Percentiles rank a stretch among this genome's conserved stretches.
phyloP scores from a whole-genome alignment of 2,329 filamentous ascomycete species.

The Sclerotiophoma versabilis region DNA sequence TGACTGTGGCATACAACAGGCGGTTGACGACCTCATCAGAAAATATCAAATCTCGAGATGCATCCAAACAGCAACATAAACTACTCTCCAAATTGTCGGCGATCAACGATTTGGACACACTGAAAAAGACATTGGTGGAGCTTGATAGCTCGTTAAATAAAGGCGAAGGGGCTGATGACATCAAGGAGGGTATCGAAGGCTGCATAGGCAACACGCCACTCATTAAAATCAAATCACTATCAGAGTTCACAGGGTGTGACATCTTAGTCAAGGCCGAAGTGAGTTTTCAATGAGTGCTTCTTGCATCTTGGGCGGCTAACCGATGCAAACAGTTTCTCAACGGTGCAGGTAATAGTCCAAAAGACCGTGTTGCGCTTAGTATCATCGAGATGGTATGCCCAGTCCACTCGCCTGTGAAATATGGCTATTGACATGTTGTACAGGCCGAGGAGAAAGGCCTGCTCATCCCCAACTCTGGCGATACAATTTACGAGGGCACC shows the following conservation, averaged over 20 bases:
- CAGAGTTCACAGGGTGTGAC: conserved; percentile 82
- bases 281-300: conserved; percentile 6
- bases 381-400: conserved; percentile 73
- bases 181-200: conserved; percentile 83
- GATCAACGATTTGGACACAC: conserved; percentile 30
- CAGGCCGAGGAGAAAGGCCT: conserved; percentile 79
- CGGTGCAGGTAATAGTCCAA: conserved; percentile 90
- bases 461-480: conserved; percentile 79
- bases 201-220: conserved; percentile 94
- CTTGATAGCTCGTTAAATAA: conserved; percentile 22
- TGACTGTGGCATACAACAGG: conserved; percentile 60
- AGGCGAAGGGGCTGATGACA: conserved; percentile 38
- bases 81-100: conserved; percentile 31
- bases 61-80: conserved; percentile 31
- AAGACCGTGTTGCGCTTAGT: conserved; percentile 90
- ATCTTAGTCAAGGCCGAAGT: conserved; percentile 92
- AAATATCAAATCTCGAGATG: conserved; percentile 23
- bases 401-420: background rate
- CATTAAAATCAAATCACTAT: conserved; percentile 83
- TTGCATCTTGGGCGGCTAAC: conserved; percentile 6
- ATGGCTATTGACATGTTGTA: conserved; percentile 13
- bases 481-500: conserved; percentile 97
- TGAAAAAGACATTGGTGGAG: conserved; percentile 35
- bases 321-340: conserved; percentile 74
- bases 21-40: conserved; percentile 19